Percentiles rank a stretch among this genome's conserved stretches.
Conservation (phyloP, 129 eudicot species). For the Helianthus tuberosus region DNA sequence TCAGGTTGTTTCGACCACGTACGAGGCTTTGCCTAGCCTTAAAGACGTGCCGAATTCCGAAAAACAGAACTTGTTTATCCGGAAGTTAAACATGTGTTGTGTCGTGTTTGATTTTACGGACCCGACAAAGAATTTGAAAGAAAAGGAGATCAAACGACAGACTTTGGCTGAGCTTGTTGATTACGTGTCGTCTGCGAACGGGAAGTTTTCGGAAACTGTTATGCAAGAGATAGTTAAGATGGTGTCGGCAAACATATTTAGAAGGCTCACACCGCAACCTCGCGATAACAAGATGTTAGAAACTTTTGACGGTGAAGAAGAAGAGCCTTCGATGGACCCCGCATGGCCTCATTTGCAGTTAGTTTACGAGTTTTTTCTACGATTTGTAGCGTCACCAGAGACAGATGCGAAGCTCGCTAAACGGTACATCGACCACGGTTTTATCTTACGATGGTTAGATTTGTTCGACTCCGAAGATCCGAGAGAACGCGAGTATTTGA, state of each 20-base stretch:
- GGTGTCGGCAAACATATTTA: slow-evolving; percentile 60
- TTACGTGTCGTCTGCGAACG: slow-evolving; percentile 58
- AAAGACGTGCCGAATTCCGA: slow-evolving; percentile 65
- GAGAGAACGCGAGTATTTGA: slow-evolving; percentile 9
- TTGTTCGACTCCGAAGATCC: slow-evolving; percentile 48
- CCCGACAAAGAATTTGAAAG: slow-evolving; percentile 44
- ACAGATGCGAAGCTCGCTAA: slow-evolving; percentile 83
- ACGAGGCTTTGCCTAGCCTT: slow-evolving; percentile 66
- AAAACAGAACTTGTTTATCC: slow-evolving; percentile 58
- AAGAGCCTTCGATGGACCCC: slow-evolving; percentile 81
- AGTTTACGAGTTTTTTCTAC: slow-evolving; percentile 70
- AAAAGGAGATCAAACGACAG: slow-evolving; percentile 46
- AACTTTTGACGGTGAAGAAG: slow-evolving; percentile 75
- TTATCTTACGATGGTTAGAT: slow-evolving; percentile 60
- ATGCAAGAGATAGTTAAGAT: slow-evolving; percentile 75
- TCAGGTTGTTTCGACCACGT: slow-evolving; percentile 23
- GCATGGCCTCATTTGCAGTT: slow-evolving; percentile 79
- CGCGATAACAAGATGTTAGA: slow-evolving; percentile 67
- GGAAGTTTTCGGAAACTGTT: slow-evolving; percentile 57
- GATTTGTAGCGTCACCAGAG: slow-evolving; percentile 78
- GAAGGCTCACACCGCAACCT: slow-evolving; percentile 64
- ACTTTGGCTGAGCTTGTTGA: slow-evolving; percentile 75
- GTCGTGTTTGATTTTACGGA: slow-evolving; percentile 71
- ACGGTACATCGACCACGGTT: slow-evolving; percentile 62
- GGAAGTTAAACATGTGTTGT: slow-evolving; percentile 58